Conservation (phyloP, 768 basidiomycete species). For the Suillus cothurnatus region DNA sequence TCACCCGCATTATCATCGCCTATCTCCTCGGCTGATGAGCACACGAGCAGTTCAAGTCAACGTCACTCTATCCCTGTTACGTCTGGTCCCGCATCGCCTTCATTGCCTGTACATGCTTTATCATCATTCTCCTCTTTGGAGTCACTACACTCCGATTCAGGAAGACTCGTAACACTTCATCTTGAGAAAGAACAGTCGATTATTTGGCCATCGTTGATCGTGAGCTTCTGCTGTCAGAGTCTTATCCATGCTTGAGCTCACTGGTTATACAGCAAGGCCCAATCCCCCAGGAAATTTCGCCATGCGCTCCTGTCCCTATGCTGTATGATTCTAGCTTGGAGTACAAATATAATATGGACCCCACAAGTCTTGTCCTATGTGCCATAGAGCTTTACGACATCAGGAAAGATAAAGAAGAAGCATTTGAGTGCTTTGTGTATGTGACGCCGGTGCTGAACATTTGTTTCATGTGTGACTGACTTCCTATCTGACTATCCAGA, state of each 20-base stretch:
- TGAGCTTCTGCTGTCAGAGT: slow-evolving; percentile 22
- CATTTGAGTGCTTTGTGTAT: slow-evolving; percentile 81
- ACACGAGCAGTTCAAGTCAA: slow-evolving; percentile 18
- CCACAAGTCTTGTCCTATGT: slow-evolving; percentile 74
- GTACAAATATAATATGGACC: slow-evolving; percentile 81
- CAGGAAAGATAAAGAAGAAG: slow-evolving; percentile 71
- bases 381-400: slow-evolving; percentile 76
- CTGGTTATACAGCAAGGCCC: slow-evolving; percentile 42
- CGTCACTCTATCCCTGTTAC: slow-evolving; percentile 29
- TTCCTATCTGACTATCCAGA: slow-evolving; percentile 37
- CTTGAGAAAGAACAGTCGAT: slow-evolving; percentile 78
- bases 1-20: slow-evolving; percentile 69
- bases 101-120: slow-evolving; percentile 51
- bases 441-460: slow-evolving; percentile 29
- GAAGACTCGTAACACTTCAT: slow-evolving; percentile 76
- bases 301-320: slow-evolving; percentile 51
- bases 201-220: slow-evolving; percentile 82
- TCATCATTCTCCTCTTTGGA: slow-evolving; percentile 84
- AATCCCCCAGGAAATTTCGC: slow-evolving; percentile 62
- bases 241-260: not conserved
- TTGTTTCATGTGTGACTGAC: slow-evolving; percentile 1
- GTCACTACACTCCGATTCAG: slow-evolving; percentile 60
- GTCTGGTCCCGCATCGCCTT: slow-evolving; percentile 62
- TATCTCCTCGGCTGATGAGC: slow-evolving; percentile 59
- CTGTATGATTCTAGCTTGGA: slow-evolving; percentile 54